A percentile compares a stretch with the other conserved stretches of the same genome.
These are phyloP conservation scores for Solanum appendiculatum DNA, from an alignment of 257 asterid species.

Conservation along the genomic window DNA sequence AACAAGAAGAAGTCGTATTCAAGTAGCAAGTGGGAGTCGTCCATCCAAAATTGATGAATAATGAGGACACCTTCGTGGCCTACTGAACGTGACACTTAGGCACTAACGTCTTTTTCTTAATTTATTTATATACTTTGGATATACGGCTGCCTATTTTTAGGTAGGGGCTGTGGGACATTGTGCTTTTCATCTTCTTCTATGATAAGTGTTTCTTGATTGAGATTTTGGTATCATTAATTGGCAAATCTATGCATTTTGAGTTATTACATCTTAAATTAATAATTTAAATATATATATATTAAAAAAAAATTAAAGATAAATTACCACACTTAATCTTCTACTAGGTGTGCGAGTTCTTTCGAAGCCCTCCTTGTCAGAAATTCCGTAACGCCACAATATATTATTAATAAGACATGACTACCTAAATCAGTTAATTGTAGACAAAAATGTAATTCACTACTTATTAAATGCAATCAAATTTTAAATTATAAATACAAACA, in stretches of 20 bases:
- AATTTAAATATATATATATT: too few species aligned
- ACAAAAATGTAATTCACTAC: not conserved
- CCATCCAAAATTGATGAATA: not conserved
- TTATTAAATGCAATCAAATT: not conserved
- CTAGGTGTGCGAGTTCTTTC: not conserved
- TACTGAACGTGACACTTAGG: not conserved
- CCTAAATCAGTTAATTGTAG: not conserved
- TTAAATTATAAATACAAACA: not conserved
- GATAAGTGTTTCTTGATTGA: not conserved
- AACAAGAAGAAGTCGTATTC: not conserved
- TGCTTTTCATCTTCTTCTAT: not conserved
- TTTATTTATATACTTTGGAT: not conserved
- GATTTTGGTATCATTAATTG: not conserved
- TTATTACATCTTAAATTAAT: too few species aligned
- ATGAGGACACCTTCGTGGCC: not conserved
- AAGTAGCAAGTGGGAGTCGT: not conserved
- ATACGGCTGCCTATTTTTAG: not conserved
- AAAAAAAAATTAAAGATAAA: too few species aligned
- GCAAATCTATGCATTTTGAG: not conserved
- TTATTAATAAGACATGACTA: not conserved
- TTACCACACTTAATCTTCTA: too few species aligned
- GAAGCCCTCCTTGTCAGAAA: not conserved
- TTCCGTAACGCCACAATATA: not conserved
- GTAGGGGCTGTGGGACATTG: not conserved
- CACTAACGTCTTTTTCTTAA: not conserved